Conservation (phyloP, 2,329 filamentous ascomycete genomes). For the Cercospora sesami region DNA sequence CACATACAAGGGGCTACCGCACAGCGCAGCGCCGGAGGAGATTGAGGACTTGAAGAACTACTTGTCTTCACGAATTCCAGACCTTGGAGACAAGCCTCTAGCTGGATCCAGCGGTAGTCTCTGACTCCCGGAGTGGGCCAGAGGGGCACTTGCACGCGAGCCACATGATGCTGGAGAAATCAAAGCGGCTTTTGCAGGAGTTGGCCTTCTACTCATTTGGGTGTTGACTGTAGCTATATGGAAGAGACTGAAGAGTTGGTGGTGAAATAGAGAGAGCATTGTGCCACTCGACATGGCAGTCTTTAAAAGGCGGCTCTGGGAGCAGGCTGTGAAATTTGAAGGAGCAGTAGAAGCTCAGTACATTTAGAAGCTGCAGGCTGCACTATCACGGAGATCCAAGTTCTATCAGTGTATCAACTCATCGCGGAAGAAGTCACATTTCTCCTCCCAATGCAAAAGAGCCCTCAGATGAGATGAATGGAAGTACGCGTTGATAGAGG, state of each 20-base stretch:
- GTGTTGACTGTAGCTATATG: constrained; percentile 29
- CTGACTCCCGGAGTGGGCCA: constrained; percentile 31
- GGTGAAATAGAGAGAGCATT: not conserved
- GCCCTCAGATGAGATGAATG: not conserved
- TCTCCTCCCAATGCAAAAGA: not conserved
- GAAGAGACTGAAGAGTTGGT: constrained; percentile 22
- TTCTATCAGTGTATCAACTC: constrained; percentile 3
- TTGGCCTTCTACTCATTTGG: constrained; percentile 31
- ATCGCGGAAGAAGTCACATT: not conserved
- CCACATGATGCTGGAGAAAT: constrained; percentile 37
- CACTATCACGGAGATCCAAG: not conserved
- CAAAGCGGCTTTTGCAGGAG: constrained; percentile 31
- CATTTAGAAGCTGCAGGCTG: not conserved
- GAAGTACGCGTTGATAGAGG: not conserved
- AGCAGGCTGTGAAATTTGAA: not conserved
- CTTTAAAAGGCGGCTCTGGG: not conserved
- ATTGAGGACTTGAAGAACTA: constrained; percentile 76
- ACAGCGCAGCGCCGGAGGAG: constrained; percentile 75
- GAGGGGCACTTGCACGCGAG: constrained; percentile 24
- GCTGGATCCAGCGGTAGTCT: constrained; percentile 20
- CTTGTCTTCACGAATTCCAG: constrained; percentile 55
- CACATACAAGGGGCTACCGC: constrained; percentile 72
- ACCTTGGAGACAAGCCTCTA: constrained; percentile 43
- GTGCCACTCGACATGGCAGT: not conserved
- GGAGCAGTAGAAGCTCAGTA: not conserved